A percentile compares a stretch with the other conserved stretches of the same genome.
Evolutionary conservation across 257 asterid species (phyloP).

Genomic region (Nicotiana tabacum): DNA sequence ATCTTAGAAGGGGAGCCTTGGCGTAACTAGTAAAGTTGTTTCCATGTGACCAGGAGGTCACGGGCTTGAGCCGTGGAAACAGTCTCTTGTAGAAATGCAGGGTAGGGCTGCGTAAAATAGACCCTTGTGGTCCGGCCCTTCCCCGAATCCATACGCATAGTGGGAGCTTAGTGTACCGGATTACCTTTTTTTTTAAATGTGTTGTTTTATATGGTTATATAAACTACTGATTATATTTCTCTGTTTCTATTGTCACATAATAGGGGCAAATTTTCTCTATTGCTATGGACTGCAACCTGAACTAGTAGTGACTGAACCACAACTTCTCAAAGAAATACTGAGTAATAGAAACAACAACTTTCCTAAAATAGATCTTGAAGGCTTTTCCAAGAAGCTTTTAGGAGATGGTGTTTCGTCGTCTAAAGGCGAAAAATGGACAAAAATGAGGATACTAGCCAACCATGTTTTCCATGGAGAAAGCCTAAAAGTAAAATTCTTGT

Average conservation of each 20-base stretch:
- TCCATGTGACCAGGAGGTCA: too few relatives aligned
- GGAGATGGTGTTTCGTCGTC: constrained; percentile 69
- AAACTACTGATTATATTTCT: background rate
- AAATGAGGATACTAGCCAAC: constrained; percentile 55
- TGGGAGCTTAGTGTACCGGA: too few relatives aligned
- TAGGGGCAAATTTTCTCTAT: constrained; percentile 43
- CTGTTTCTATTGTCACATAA: background rate
- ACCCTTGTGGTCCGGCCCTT: too few relatives aligned
- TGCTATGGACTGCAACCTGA: constrained; percentile 60
- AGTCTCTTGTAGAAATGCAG: too few relatives aligned
- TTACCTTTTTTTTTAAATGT: background rate
- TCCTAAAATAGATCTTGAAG: constrained; percentile 61
- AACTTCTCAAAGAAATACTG: constrained; percentile 49
- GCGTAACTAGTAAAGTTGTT: too few relatives aligned
- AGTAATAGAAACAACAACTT: constrained; percentile 38
- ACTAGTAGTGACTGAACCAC: constrained; percentile 52
- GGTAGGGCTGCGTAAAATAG: too few relatives aligned
- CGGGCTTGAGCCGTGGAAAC: too few relatives aligned
- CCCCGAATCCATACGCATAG: too few relatives aligned
- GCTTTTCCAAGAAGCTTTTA: constrained; percentile 47
- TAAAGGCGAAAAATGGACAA: constrained; percentile 59
- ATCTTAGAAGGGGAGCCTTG: too few relatives aligned
- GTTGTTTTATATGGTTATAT: background rate
- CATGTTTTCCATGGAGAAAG: constrained; percentile 53
- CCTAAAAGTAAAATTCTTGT: constrained; percentile 31